These are phyloP conservation scores for Venturia nashicola DNA, from an alignment of 2,329 filamentous ascomycete species.

Conservation along the genomic window DNA sequence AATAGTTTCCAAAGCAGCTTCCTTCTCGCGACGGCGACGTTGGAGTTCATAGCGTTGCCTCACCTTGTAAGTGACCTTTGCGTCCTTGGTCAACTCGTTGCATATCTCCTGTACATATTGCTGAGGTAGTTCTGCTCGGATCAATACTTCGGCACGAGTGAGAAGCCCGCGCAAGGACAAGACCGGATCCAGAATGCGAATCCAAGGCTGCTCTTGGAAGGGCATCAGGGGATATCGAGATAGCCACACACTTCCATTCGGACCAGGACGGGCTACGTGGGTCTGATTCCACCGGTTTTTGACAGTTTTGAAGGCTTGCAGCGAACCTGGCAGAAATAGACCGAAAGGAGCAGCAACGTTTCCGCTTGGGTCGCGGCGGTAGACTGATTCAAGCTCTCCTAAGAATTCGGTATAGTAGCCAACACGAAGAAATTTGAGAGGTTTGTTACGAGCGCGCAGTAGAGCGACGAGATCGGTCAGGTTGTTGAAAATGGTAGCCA, in stretches of 20 bases:
- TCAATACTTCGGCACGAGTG: neutral
- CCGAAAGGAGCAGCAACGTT: neutral
- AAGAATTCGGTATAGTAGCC: neutral
- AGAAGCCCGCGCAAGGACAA: neutral
- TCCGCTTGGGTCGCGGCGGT: neutral
- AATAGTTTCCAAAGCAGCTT: neutral
- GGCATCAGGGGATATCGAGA: neutral
- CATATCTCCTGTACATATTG: neutral
- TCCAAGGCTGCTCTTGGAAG: neutral
- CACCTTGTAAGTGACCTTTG: neutral
- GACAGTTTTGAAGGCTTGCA: neutral
- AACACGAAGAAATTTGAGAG: neutral
- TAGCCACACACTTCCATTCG: neutral
- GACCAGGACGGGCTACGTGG: neutral
- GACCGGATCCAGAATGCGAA: neutral
- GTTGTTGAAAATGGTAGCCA: neutral
- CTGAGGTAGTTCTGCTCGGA: neutral
- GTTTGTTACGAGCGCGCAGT: neutral
- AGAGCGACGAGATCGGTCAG: neutral
- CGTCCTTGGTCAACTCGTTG: neutral
- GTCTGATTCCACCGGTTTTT: neutral
- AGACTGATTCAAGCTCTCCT: neutral
- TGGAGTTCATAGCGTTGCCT: neutral
- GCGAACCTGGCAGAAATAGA: neutral
- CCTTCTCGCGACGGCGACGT: neutral